A percentile compares a stretch with the other conserved stretches of the same genome.
These are phyloP conservation scores for Aspergillus fructus DNA, from an alignment of 2,329 filamentous ascomycete genomes.

Conservation along the genomic window DNA sequence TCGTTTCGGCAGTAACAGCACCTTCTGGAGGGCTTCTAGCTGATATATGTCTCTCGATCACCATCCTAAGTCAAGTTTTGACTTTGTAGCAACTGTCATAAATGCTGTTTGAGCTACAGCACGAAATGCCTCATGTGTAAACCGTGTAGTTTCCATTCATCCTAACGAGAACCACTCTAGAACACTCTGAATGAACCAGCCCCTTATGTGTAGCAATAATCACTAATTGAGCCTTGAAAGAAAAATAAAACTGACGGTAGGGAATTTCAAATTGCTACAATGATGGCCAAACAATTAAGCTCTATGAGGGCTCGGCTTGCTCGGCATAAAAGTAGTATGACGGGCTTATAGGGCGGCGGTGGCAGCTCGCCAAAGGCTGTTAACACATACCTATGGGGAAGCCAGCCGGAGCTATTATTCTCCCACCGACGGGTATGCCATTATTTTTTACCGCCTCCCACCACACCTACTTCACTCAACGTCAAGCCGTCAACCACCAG, in stretches of 20 bases:
- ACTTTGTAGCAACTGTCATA: neutral
- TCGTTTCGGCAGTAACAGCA: conserved; percentile 27
- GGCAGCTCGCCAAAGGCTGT: neutral
- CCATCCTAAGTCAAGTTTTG: neutral
- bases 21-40: neutral
- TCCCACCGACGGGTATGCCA: neutral
- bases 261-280: neutral
- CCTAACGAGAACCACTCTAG: too few relatives aligned
- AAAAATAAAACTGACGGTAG: neutral
- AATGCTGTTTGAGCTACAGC: neutral
- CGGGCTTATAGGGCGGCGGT: neutral
- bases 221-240: neutral
- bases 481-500: neutral
- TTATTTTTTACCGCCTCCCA: conserved; percentile 11
- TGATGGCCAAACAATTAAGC: neutral
- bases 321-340: neutral
- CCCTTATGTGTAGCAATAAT: neutral
- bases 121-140: neutral
- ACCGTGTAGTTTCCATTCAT: neutral
- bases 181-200: neutral
- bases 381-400: neutral
- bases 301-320: neutral
- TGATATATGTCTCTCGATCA: neutral
- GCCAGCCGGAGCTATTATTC: neutral
- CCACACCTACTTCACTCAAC: neutral